Evolutionary conservation across 371 early-diverging fungal genomes (phyloP).

Genomic region (Amoeboaphelidium protococcarum): DNA sequence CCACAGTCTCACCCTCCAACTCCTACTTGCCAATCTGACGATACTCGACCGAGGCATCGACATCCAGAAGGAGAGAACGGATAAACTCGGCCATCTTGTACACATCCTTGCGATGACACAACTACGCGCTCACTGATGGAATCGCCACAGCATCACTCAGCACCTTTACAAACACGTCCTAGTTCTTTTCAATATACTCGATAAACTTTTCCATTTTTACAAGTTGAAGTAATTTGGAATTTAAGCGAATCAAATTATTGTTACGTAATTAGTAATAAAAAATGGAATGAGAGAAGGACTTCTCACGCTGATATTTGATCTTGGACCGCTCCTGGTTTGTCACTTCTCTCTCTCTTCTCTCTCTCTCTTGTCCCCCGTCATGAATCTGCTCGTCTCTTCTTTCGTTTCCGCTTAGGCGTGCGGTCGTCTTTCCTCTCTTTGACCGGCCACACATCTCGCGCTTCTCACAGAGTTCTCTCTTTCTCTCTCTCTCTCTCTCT

Average conservation of each 20-base stretch:
- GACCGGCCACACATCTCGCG: too few relatives aligned
- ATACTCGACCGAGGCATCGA: conserved; percentile 37
- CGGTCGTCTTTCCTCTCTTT: too few relatives aligned
- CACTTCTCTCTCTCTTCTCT: too few relatives aligned
- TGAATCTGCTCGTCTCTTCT: too few relatives aligned
- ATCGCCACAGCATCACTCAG: conserved; percentile 78
- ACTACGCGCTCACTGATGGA: conserved; percentile 58
- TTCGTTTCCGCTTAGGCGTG: too few relatives aligned
- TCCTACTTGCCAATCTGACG: conserved; percentile 62
- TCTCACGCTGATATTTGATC: too few relatives aligned
- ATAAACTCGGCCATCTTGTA: conserved; percentile 74
- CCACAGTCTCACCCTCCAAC: conserved; percentile 41
- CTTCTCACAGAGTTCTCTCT: too few relatives aligned
- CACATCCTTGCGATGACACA: conserved; percentile 48
- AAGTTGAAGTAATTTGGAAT: background rate
- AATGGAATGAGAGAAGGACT: too few relatives aligned
- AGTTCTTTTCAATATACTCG: conserved; percentile 47
- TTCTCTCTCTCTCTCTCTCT: too few relatives aligned
- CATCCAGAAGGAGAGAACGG: conserved; percentile 33
- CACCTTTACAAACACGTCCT: conserved; percentile 40
- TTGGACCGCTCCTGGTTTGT: too few relatives aligned
- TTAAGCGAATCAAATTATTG: background rate
- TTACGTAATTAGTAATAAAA: background rate
- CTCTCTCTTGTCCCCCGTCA: too few relatives aligned
- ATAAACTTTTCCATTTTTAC: conserved; percentile 21